Conservation (phyloP, 2,329 filamentous ascomycete genomes). For the Verticillium nubilum region DNA sequence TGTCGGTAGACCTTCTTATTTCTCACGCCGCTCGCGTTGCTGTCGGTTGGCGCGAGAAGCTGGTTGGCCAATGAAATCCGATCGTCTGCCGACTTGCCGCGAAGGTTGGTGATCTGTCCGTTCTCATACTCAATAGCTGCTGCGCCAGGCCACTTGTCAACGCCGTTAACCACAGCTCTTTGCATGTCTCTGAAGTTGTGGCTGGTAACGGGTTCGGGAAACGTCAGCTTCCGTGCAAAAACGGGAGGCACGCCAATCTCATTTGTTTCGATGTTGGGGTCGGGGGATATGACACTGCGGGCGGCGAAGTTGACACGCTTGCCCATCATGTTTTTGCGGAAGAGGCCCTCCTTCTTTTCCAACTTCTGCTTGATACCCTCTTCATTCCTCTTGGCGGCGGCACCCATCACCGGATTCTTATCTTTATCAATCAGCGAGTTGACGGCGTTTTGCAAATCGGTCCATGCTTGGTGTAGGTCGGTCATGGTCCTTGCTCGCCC, state of each 20-base stretch:
- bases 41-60: conserved; percentile 77
- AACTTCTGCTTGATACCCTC: conserved; percentile 97
- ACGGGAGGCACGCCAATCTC: conserved; percentile 98
- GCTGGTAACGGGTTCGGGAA: conserved; percentile 93
- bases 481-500: conserved; percentile 53
- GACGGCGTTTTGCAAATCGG: conserved; percentile 79
- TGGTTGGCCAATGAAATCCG: conserved; percentile 87
- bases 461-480: conserved; percentile 76
- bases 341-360: conserved; percentile 97
- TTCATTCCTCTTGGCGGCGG: conserved; percentile 71
- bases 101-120: conserved; percentile 82
- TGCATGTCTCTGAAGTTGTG: conserved; percentile 97
- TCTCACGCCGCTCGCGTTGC: conserved; percentile 65
- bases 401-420: conserved; percentile 75
- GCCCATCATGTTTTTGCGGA: conserved; percentile 99
- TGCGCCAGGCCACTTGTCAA: conserved; percentile 90
- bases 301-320: conserved; percentile 99
- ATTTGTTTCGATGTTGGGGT: conserved; percentile 98
- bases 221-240: conserved; percentile 92
- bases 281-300: conserved; percentile 94
- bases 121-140: conserved; percentile 94
- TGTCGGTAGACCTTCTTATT: conserved; percentile 98
- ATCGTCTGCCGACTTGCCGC: conserved; percentile 83
- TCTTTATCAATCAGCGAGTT: conserved; percentile 91
- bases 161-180: conserved; percentile 91